Percentiles rank a stretch among this genome's conserved stretches.
These are phyloP conservation scores for Xylaria scruposa DNA, from an alignment of 495 filamentous ascomycete species.

Conservation along the genomic window DNA sequence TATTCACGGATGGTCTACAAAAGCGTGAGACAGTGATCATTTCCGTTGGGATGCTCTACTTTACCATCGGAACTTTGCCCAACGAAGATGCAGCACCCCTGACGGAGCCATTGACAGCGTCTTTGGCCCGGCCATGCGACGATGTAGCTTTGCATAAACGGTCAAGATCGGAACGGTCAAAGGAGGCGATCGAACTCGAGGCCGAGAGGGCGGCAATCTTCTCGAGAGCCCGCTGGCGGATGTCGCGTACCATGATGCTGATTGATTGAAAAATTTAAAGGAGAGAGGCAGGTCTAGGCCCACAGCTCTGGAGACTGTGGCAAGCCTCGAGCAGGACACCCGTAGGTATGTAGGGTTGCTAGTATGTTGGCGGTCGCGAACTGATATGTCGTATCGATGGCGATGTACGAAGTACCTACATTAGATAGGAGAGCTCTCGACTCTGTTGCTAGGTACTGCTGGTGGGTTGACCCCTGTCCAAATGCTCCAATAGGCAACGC, in stretches of 20 bases:
- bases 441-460: too few species aligned
- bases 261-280: background rate
- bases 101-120: slow-evolving; percentile 44
- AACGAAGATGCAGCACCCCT: slow-evolving; percentile 39
- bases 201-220: slow-evolving; percentile 72
- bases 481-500: background rate
- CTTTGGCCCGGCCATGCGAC: slow-evolving; percentile 39
- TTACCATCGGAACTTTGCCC: slow-evolving; percentile 60
- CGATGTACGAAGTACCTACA: background rate
- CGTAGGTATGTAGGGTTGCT: background rate
- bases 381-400: background rate
- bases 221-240: slow-evolving; percentile 70
- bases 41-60: background rate
- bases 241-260: slow-evolving; percentile 53
- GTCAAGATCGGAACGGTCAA: slow-evolving; percentile 68
- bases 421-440: slow-evolving; percentile 3
- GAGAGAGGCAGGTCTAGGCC: slow-evolving; percentile 12
- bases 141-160: slow-evolving; percentile 65
- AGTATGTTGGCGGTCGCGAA: background rate
- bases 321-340: background rate
- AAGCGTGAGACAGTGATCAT: slow-evolving; percentile 23
- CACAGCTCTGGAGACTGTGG: background rate
- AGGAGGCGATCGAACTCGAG: slow-evolving; percentile 54
- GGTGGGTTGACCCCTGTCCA: slow-evolving; percentile 2
- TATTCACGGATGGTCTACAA: slow-evolving; percentile 75